Evolutionary conservation across 2,329 filamentous ascomycete species (phyloP), one percentile per base, ranked within the genome.

Genomic region (Botryotinia globosa): DNA sequence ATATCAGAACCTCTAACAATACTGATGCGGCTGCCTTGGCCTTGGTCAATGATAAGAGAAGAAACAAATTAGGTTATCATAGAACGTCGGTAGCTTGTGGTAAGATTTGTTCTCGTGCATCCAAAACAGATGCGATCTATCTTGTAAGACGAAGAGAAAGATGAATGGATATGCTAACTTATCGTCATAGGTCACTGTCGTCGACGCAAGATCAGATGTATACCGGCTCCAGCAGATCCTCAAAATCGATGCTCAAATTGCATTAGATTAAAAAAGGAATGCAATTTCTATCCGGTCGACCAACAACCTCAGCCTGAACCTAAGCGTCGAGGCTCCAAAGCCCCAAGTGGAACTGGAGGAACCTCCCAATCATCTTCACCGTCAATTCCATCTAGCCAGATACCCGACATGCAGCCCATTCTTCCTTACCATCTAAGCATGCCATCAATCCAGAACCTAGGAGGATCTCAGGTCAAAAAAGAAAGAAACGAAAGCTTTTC

Each of bases 61-160:
- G 94, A 80, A 98, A 97, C 82, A 98, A 97, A 83, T 87, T 98
- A 74, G 95, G 95, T 56, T 98, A 98, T 81, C 95, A 98, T 84
- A 90, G 95, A 80, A 97, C 94, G 51, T 97, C 94, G 62, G 93
- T 98, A 78, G 96, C 95, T 77, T 98, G 95, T 85, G 92, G 95
- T 98, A 88, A 89, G 94, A 90, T 73, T 59, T 74, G 6, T 62
- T 59, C 66, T 59, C 22, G 61, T 58, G 39, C 72, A 51, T 69
- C n/a, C 6, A 42, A 39, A 14, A 73, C 42, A 58, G 77, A 74
- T 56, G n/a, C 32, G 51, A 65, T 39, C 58, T 70, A 69, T 64
- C 73, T 51, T 44, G 51, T 58, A 65, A 64, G 66, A 63, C 20
- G 63, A 69, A 59, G n/a, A 48, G 20, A 48, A n/a, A 32, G 20